Percentiles rank a stretch among this genome's conserved stretches.
These are phyloP conservation scores for Saccharomycopsis javanensis DNA, from an alignment of 805 yeast species.

Conservation along the genomic window DNA sequence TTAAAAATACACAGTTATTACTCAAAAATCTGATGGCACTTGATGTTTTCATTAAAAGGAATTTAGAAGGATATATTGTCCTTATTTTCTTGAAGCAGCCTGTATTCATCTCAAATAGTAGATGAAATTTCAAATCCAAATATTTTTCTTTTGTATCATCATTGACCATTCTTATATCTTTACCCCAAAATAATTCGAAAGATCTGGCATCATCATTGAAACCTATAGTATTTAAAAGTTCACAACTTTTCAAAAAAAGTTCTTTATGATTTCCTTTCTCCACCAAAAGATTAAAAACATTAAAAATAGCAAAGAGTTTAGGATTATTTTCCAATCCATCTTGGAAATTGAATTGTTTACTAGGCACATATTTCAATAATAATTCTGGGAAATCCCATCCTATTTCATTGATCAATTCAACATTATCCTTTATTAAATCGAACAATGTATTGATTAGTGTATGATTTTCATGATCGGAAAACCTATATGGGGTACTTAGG, in stretches of 20 bases:
- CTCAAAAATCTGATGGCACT: constrained; percentile 46
- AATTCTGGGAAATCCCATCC: constrained; percentile 90
- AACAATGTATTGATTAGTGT: constrained; percentile 39
- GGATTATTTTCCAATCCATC: constrained; percentile 22
- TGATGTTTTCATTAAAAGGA: constrained; percentile 57
- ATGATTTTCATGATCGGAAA: constrained; percentile 42
- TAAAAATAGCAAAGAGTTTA: constrained; percentile 31
- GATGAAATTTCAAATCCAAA: constrained; percentile 52
- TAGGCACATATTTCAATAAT: constrained; percentile 43
- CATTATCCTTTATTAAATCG: constrained; percentile 35
- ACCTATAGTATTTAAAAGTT: constrained; percentile 39
- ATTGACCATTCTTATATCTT: neutral
- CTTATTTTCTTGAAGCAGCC: constrained; percentile 50
- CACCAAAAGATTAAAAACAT: constrained; percentile 55
- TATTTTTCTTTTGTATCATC: constrained; percentile 18
- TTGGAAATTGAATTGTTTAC: constrained; percentile 28
- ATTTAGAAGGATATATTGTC: constrained; percentile 72
- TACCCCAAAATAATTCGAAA: neutral
- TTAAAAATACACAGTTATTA: constrained; percentile 29
- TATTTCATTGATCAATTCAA: constrained; percentile 48
- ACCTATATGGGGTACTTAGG: constrained; percentile 34
- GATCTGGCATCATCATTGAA: constrained; percentile 18
- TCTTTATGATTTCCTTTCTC: constrained; percentile 73
- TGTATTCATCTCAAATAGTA: constrained; percentile 54
- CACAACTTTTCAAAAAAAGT: constrained; percentile 60